Evolutionary conservation across 805 yeast species (phyloP), one percentile per base, ranked within the genome.

Genomic region (Metschnikowia amazonensis): DNA sequence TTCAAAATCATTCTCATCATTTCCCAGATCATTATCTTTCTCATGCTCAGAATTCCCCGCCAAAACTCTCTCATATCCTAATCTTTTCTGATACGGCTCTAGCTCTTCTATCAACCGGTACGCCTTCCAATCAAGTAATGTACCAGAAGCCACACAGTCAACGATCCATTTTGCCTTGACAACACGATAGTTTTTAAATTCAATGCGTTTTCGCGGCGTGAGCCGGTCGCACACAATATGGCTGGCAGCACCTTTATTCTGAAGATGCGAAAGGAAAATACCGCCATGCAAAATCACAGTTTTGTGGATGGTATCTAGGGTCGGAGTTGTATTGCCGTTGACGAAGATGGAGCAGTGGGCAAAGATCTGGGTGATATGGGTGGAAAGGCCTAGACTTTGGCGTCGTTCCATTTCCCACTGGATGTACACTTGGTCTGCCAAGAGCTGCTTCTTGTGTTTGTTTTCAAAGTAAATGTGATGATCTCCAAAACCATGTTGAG

Each of bases 311-410:
- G 80, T 84, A 34, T 77, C 66, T 13, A 89, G 76, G n/a, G 90
- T 80, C 0, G 98, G 98, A 2, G 65, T 67, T 0, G 98, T 92
- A 57, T 85, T 81, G 1, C 99, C 99, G 57, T 89, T 90, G n/a
- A 92, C 89, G 61, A 85, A 82, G 4, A 92, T 73, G 1, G 70
- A 64, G 60, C 90, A 86, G 1, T 75, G 80, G 30, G 67, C 57
- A 59, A 92, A 89, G 1, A 90, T 68, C 2, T 59, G 62, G 9
- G 54, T 59, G 14, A 50, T 40, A 4, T 44, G 43, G 5, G 48
- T 33, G 16, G 47, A 21, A 11, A 50, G 49, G 1, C 57, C 52
- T 18, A 46, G 45, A 3, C 49, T 53, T 2, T 38, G 45, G 5
- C 62, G 60, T 16, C 79, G 62, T 36, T 70, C 59, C 21, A 55